These are phyloP conservation scores for Tuber brumale DNA, from an alignment of 495 filamentous ascomycete genomes.

Conservation along the genomic window DNA sequence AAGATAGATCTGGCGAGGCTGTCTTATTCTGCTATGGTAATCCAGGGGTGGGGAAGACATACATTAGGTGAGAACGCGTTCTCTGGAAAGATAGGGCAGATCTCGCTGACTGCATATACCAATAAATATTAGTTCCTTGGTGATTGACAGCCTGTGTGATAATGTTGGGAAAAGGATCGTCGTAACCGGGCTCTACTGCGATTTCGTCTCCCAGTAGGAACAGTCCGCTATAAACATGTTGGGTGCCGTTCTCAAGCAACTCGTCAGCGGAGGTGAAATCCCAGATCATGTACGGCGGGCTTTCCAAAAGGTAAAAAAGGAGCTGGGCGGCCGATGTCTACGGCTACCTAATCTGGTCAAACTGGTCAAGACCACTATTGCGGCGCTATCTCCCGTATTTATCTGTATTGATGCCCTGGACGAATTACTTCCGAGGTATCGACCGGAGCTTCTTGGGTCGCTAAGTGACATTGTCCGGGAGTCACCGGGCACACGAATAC, in stretches of 20 bases:
- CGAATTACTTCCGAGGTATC: background rate
- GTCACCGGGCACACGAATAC: background rate
- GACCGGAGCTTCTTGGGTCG: background rate
- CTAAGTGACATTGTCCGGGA: background rate
- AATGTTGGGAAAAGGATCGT: background rate
- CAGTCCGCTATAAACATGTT: background rate
- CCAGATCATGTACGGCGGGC: background rate
- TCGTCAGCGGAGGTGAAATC: background rate
- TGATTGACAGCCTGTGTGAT: background rate
- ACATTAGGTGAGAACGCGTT: background rate
- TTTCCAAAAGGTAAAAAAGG: background rate
- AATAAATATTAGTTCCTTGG: background rate
- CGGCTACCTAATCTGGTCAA: background rate
- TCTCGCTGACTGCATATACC: too few species aligned
- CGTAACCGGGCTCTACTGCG: background rate
- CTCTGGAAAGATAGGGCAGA: background rate
- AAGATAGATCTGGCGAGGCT: too few species aligned
- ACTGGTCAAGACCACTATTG: background rate
- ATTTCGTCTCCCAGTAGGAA: background rate
- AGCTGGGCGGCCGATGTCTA: background rate
- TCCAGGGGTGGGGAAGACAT: background rate
- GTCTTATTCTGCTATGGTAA: too few species aligned
- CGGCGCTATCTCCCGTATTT: background rate
- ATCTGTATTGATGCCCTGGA: background rate
- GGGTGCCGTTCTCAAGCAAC: background rate